These are phyloP conservation scores for Mycena rosella DNA, from an alignment of 768 basidiomycete genomes.

Conservation along the genomic window DNA sequence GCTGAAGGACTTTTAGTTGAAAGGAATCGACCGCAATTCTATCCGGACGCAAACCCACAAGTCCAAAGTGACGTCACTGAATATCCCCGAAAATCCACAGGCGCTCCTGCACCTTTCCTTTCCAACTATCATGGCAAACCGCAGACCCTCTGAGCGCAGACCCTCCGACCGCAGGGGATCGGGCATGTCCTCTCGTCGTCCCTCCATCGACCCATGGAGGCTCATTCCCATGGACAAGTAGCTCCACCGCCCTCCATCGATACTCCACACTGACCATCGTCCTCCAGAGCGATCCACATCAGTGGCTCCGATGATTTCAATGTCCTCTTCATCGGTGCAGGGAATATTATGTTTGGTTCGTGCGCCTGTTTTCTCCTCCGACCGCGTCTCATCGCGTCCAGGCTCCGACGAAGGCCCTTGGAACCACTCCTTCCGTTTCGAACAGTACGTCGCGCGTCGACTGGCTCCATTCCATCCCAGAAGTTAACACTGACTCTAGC, in stretches of 20 bases:
- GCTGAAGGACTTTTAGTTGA: no score
- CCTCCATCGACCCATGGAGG: conserved; percentile 83
- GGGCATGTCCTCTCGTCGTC: conserved; percentile 68
- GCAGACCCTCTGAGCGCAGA: conserved; percentile 61
- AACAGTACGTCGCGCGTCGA: conserved; percentile 73
- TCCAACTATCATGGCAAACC: conserved; percentile 49
- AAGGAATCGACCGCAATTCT: no score
- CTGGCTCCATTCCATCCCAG: conserved; percentile 11
- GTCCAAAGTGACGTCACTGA: conserved; percentile 23
- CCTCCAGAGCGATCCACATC: conserved; percentile 60
- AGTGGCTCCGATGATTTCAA: conserved; percentile 85
- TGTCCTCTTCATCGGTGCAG: conserved; percentile 94
- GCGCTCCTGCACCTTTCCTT: no score
- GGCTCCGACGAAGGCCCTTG: conserved; percentile 92
- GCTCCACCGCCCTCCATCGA: conserved; percentile 28
- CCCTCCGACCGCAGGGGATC: conserved; percentile 63
- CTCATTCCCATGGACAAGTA: conserved; percentile 88
- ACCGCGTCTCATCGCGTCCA: conserved; percentile 44
- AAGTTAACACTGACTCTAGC: conserved; percentile 53
- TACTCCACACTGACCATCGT: conserved; percentile 32
- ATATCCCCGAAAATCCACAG: no score
- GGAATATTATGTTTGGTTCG: conserved; percentile 97
- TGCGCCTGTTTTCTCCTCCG: neutral
- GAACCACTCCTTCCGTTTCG: conserved; percentile 93
- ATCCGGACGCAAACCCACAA: no score